Base-by-base conservation (phyloP, 2,329 filamentous ascomycete genomes). In the Dryadomyces quercivorus region DNA sequence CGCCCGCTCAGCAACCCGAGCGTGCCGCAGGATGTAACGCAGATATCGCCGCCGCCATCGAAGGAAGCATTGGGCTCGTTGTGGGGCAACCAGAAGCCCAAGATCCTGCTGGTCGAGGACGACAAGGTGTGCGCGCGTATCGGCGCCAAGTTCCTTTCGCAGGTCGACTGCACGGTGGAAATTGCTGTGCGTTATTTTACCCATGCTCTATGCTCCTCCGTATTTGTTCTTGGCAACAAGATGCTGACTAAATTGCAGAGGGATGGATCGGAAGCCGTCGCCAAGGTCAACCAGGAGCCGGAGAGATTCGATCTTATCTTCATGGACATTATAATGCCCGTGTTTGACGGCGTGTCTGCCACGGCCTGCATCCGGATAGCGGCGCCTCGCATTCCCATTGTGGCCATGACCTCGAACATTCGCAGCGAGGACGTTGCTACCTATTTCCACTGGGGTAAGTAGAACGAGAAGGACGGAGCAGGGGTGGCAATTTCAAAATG, bases 381-480 rank as follows among this genome's bases (percentile, higher is more conserved):
- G 58, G 84, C 90, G 59, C 81, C 82, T 42, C 81, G 84, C 6
- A 84, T 87, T 20, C 93, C 93, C 0, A 94, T 98, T 63, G 88
- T 98, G 56, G 93, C 93, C 49, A 97, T 98, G 93, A 98, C 93
- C 3, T 96, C 92, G 3, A 98, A 97, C 65, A 97, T 98, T 60
- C 82, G 93, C 60, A 91, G 89, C 57, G 92, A 96, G 63, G 93
- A 98, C 66, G 94, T 97, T 58, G 88, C 92, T 53, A 91, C 94
- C 72, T 98, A 98, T 67, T 97, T 96, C 72, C 85, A 92, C 63
- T 91, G 95, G 71, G 93, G 91, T 93, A 78, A 74, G 85, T 69
- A 1, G 12, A 10, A 20, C 3, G 36, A 40, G 12, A 40, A 12
- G 36, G 15, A 40, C 4, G 15, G 36, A 40, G 12, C 6, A 36